These are phyloP conservation scores for Lepiota venenata DNA, from an alignment of 768 basidiomycete species.

Conservation along the genomic window DNA sequence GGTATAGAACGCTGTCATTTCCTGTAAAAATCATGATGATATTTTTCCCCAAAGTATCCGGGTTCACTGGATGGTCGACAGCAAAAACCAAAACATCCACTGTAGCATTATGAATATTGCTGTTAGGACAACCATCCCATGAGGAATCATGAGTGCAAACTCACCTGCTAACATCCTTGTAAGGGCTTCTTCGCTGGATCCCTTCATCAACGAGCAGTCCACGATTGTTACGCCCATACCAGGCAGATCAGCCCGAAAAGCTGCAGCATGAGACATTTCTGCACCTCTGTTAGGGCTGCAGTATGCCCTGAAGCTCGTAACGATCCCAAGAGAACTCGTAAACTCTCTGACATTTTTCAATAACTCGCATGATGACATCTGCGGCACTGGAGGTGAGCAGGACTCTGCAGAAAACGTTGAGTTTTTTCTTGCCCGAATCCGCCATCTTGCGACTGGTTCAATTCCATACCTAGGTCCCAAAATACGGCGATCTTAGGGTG, in stretches of 20 bases:
- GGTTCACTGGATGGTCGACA: not conserved
- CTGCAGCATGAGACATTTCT: not conserved
- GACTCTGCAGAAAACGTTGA: not conserved
- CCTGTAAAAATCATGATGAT: conserved; percentile 9
- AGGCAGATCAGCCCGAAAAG: not conserved
- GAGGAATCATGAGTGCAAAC: not conserved
- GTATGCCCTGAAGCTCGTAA: conserved; percentile 12
- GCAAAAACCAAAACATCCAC: conserved; percentile 8
- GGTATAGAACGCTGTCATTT: conserved; percentile 2
- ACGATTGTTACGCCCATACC: conserved; percentile 5
- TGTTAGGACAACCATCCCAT: not conserved
- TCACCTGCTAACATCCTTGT: not conserved
- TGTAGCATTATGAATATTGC: not conserved
- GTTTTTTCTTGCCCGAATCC: not conserved
- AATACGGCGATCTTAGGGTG: conserved; percentile 4
- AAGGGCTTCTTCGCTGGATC: not conserved
- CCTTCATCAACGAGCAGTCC: conserved; percentile 1
- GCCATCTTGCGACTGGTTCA: not conserved
- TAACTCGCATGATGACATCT: conserved; percentile 2
- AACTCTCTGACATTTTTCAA: conserved; percentile 6
- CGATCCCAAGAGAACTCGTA: conserved; percentile 3
- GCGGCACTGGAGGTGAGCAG: conserved; percentile 4
- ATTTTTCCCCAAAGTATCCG: not conserved
- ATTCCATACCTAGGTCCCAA: conserved; percentile 14
- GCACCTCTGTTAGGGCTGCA: not conserved